phyloP scores from a whole-genome alignment of 2,329 filamentous ascomycete species.

The Madurella fahalii region DNA sequence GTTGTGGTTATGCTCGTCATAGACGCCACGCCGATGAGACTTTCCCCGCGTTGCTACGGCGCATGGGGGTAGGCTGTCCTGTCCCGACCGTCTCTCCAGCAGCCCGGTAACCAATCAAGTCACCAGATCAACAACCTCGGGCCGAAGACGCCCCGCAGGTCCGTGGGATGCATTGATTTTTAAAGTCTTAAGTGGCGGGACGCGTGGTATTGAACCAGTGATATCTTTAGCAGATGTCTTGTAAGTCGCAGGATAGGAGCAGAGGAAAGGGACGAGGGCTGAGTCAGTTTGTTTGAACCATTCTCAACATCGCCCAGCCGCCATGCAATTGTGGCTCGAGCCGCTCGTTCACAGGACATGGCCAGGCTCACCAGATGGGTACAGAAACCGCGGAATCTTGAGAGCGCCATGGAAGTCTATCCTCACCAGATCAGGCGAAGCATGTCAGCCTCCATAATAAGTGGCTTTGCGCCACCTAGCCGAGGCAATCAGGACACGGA shows the following conservation, averaged over 20 bases:
- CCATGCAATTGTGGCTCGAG: background rate
- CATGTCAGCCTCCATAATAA: too few relatives aligned
- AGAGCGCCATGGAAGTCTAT: background rate
- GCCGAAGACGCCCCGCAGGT: background rate
- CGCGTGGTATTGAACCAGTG: background rate
- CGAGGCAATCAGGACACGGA: background rate
- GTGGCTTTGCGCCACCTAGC: too few relatives aligned
- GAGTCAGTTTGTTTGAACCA: too few relatives aligned
- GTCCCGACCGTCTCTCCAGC: constrained; percentile 3
- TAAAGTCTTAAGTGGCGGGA: background rate
- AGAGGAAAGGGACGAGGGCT: background rate
- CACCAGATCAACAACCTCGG: background rate
- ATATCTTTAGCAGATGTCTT: background rate
- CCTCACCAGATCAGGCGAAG: background rate
- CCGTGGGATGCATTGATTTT: background rate
- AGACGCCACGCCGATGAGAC: background rate
- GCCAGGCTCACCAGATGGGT: background rate
- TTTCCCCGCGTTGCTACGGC: background rate
- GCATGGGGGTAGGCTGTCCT: background rate
- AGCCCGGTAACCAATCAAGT: constrained; percentile 18
- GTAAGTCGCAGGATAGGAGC: background rate
- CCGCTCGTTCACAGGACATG: background rate
- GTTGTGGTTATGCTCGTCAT: background rate
- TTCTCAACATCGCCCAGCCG: background rate
- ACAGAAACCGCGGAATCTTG: background rate